Evolutionary conservation across 805 yeast species (phyloP).

Genomic region (Ogataea corticis): DNA sequence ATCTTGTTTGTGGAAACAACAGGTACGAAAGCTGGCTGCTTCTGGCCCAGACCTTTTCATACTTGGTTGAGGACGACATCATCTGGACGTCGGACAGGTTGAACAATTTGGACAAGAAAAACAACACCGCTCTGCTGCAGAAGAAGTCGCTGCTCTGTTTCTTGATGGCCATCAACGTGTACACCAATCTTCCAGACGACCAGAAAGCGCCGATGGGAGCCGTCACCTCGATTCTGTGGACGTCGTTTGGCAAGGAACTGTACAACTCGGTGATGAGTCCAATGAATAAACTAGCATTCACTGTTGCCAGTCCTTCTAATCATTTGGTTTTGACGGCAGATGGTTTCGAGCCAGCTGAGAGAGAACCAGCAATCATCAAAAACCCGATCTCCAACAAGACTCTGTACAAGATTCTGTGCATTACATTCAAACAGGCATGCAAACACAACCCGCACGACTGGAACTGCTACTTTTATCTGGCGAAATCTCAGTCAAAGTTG

Average conservation of each 20-base stretch:
- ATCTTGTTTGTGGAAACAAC: slow-evolving; percentile 62
- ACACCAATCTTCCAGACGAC: slow-evolving; percentile 23
- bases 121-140: slow-evolving; percentile 61
- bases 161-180: slow-evolving; percentile 63
- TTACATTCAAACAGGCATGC: slow-evolving; percentile 49
- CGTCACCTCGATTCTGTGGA: slow-evolving; percentile 48
- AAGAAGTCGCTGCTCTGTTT: slow-evolving; percentile 72
- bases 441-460: slow-evolving; percentile 52
- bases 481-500: slow-evolving; percentile 59
- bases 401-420: slow-evolving; percentile 36
- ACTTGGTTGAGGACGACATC: slow-evolving; percentile 81
- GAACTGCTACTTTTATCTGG: slow-evolving; percentile 57
- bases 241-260: slow-evolving; percentile 56
- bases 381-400: slow-evolving; percentile 33
- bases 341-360: background rate
- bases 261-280: slow-evolving; percentile 62
- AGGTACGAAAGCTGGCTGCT: slow-evolving; percentile 86
- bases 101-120: slow-evolving; percentile 59
- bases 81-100: slow-evolving; percentile 91
- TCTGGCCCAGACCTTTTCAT: slow-evolving; percentile 76
- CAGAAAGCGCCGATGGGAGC: slow-evolving; percentile 31
- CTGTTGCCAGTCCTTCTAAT: background rate
- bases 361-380: background rate
- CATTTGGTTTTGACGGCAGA: slow-evolving; percentile 1
- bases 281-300: slow-evolving; percentile 61